phyloP scores from a whole-genome alignment of 2,329 filamentous ascomycete species.

The Alternaria gansuensis region DNA sequence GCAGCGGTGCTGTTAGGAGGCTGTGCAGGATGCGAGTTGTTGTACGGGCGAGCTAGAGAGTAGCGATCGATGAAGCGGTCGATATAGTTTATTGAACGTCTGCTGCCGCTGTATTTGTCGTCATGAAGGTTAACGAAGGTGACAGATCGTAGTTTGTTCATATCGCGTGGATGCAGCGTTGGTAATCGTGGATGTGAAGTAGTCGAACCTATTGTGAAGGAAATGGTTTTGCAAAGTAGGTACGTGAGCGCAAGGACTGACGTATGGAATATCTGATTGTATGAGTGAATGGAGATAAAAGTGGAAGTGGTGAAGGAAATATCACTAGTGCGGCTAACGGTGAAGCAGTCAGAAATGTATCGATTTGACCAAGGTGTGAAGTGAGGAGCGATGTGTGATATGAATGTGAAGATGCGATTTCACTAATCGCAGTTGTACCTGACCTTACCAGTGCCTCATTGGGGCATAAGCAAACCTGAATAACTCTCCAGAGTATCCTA shows the following conservation, averaged over 20 bases:
- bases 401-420: slow-evolving; percentile 11
- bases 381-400: slow-evolving; percentile 11
- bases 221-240: slow-evolving; percentile 12
- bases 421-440: neutral
- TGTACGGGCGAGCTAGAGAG: neutral
- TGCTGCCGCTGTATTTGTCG: neutral
- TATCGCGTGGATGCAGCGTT: slow-evolving; percentile 10
- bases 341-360: neutral
- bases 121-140: neutral
- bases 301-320: neutral
- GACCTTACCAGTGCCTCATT: slow-evolving; percentile 6
- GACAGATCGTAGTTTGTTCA: slow-evolving; percentile 8
- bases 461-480: neutral
- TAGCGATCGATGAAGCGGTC: slow-evolving; percentile 21
- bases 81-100: slow-evolving; percentile 23
- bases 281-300: slow-evolving; percentile 1
- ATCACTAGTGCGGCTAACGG: neutral
- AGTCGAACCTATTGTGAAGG: neutral
- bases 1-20: neutral
- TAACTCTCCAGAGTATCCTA: neutral
- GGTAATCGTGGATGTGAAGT: slow-evolving; percentile 14
- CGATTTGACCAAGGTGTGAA: slow-evolving; percentile 15
- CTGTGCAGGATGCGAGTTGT: neutral
- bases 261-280: neutral
- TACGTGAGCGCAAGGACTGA: slow-evolving; percentile 1